Percentiles rank a stretch among this genome's conserved stretches.
Evolutionary conservation across 352 stramenopile genomes (phyloP).

Genomic region (Plasmopara viticola): DNA sequence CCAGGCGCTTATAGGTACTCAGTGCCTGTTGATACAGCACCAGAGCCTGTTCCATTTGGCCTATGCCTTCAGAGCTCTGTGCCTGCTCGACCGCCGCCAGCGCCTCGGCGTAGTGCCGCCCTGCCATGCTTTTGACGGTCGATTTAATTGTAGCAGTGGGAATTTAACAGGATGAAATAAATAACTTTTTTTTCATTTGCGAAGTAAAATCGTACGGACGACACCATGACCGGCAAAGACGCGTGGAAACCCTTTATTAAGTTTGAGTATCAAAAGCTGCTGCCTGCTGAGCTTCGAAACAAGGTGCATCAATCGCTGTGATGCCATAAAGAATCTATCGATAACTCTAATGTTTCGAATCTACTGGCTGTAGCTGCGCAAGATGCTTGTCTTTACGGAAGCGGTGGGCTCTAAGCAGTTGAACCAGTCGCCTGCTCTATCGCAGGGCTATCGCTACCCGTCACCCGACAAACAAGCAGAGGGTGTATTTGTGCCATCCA

Average conservation of each 20-base stretch:
- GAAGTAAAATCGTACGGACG: background rate
- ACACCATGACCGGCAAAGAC: constrained; percentile 54
- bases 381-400: constrained; percentile 78
- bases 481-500: constrained; percentile 62
- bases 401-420: constrained; percentile 66
- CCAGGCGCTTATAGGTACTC: constrained; percentile 54
- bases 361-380: constrained; percentile 42
- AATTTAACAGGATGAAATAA: constrained; percentile 3
- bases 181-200: no score
- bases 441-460: constrained; percentile 72
- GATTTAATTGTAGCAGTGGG: background rate
- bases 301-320: constrained; percentile 22
- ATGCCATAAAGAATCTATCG: background rate
- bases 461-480: constrained; percentile 63
- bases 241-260: constrained; percentile 79
- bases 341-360: no score
- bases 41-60: constrained; percentile 25
- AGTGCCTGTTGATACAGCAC: constrained; percentile 48
- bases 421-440: constrained; percentile 55
- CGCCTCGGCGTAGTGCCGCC: constrained; percentile 66
- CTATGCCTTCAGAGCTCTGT: constrained; percentile 29
- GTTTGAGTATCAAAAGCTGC: constrained; percentile 68
- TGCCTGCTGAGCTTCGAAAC: constrained; percentile 60
- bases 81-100: constrained; percentile 46
- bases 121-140: constrained; percentile 19